Evolutionary conservation across 164 flowering plant species (phyloP).

Genomic region (Aristolochia contorta): DNA sequence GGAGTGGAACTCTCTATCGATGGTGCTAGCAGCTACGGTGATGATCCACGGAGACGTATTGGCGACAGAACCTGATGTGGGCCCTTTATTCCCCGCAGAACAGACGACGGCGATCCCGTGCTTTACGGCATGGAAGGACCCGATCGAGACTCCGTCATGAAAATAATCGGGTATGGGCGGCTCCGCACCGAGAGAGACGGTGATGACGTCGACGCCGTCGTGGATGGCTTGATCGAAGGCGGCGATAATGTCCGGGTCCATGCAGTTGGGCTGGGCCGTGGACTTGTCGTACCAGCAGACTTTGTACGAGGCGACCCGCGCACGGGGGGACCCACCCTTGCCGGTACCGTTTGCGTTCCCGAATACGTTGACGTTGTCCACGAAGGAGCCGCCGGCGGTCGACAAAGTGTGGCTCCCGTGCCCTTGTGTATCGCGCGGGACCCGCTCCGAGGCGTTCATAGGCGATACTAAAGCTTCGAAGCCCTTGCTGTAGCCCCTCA

Average conservation of each 20-base stretch:
- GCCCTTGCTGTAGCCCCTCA: constrained; percentile 16
- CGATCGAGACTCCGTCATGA: constrained; percentile 8
- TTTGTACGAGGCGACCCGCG: constrained; percentile 20
- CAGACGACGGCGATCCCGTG: constrained; percentile 16
- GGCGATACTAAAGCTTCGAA: too few relatives aligned
- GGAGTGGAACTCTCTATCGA: constrained; percentile 9
- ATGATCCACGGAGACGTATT: constrained; percentile 23
- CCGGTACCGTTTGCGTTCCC: constrained; percentile 50
- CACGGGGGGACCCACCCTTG: constrained; percentile 57
- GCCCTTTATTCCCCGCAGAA: constrained; percentile 15
- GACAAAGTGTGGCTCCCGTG: constrained; percentile 34
- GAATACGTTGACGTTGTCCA: constrained; percentile 15
- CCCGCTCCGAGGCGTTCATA: constrained; percentile 9
- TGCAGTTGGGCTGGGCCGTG: constrained; percentile 1
- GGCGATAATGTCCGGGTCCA: constrained; percentile 11
- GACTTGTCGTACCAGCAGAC: constrained; percentile 13
- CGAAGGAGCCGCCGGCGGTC: constrained; percentile 2
- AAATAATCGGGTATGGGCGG: constrained; percentile 1
- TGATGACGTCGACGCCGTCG: constrained; percentile 22
- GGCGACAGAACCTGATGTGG: not conserved
- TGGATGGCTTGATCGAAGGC: constrained; percentile 19
- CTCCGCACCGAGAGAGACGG: constrained; percentile 7
- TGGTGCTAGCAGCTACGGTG: constrained; percentile 17
- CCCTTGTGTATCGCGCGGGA: constrained; percentile 47
- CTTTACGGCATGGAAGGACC: constrained; percentile 19